These are phyloP conservation scores for Bryoglossum gracile DNA, from an alignment of 495 filamentous ascomycete species.

Conservation along the genomic window DNA sequence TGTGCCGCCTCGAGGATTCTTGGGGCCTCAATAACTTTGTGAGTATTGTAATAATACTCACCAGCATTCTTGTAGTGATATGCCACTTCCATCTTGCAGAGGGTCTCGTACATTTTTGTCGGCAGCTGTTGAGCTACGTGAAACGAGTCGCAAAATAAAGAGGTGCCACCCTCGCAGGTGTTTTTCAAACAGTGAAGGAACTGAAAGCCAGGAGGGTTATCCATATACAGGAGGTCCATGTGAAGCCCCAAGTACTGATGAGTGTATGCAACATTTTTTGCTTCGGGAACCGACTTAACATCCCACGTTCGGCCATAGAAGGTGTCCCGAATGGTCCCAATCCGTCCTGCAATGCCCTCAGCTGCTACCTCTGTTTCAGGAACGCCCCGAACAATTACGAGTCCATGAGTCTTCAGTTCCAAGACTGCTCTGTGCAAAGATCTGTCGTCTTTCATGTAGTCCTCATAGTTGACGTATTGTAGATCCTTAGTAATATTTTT, in stretches of 20 bases:
- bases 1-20: conserved; percentile 5
- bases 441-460: conserved; percentile 54
- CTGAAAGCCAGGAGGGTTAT: conserved; percentile 70
- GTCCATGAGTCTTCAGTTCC: conserved; percentile 49
- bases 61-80: conserved; percentile 69
- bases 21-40: conserved; percentile 43
- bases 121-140: conserved; percentile 46
- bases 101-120: conserved; percentile 24
- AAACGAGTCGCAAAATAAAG: conserved; percentile 70
- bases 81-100: conserved; percentile 39
- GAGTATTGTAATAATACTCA: conserved; percentile 48
- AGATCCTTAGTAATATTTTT: conserved; percentile 32
- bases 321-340: conserved; percentile 69
- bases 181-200: conserved; percentile 81
- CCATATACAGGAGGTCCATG: conserved; percentile 89
- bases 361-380: conserved; percentile 55
- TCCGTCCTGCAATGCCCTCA: conserved; percentile 55
- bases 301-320: conserved; percentile 92
- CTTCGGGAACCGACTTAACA: conserved; percentile 64
- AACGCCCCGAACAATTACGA: conserved; percentile 67
- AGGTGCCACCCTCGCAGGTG: conserved; percentile 67
- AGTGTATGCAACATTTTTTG: conserved; percentile 91
- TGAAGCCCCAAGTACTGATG: conserved; percentile 70
- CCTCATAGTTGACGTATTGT: conserved; percentile 50
- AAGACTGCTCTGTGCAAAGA: conserved; percentile 47